A percentile compares a stretch with the other conserved stretches of the same genome.
Conservation (phyloP, 805 yeast species). For the Yamadazyma philogaea region DNA sequence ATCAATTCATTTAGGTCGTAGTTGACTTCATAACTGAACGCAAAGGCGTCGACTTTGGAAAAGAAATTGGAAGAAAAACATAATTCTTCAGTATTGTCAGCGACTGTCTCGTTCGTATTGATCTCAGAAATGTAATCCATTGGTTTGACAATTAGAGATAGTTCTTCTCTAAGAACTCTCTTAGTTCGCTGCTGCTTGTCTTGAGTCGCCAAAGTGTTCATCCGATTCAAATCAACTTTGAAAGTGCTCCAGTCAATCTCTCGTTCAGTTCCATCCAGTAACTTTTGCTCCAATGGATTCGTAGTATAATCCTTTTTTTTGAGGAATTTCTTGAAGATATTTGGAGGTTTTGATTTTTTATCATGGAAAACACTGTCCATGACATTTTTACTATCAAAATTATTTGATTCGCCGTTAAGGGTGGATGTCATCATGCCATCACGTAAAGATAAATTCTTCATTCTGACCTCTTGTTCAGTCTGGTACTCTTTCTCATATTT, state of each 20-base stretch:
- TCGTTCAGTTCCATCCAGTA: slow-evolving; percentile 20
- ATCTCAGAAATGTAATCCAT: slow-evolving; percentile 41
- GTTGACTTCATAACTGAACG: slow-evolving; percentile 24
- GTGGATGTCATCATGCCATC: slow-evolving; percentile 18
- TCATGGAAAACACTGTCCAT: slow-evolving; percentile 44
- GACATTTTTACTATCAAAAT: slow-evolving; percentile 20
- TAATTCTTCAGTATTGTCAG: slow-evolving; percentile 16
- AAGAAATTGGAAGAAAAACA: slow-evolving; percentile 17
- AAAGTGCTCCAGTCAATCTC: slow-evolving; percentile 39
- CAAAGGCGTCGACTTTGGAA: slow-evolving; percentile 31
- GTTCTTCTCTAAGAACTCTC: slow-evolving; percentile 45
- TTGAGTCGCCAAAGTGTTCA: slow-evolving; percentile 61
- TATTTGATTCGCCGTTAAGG: slow-evolving; percentile 11
- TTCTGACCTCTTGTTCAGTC: slow-evolving; percentile 19
- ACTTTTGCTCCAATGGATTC: slow-evolving; percentile 32
- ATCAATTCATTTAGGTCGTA: slow-evolving; percentile 41
- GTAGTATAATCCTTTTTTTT: slow-evolving; percentile 25
- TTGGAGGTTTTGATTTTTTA: slow-evolving; percentile 41
- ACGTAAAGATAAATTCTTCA: slow-evolving; percentile 21
- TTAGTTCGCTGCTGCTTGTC: slow-evolving; percentile 72
- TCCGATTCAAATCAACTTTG: slow-evolving; percentile 64
- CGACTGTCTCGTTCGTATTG: slow-evolving; percentile 36
- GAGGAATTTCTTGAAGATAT: slow-evolving; percentile 42
- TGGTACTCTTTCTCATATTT: slow-evolving; percentile 44
- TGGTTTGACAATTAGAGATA: slow-evolving; percentile 39